These are phyloP conservation scores for Psilocybe cubensis DNA, from an alignment of 768 basidiomycete genomes.

Conservation along the genomic window DNA sequence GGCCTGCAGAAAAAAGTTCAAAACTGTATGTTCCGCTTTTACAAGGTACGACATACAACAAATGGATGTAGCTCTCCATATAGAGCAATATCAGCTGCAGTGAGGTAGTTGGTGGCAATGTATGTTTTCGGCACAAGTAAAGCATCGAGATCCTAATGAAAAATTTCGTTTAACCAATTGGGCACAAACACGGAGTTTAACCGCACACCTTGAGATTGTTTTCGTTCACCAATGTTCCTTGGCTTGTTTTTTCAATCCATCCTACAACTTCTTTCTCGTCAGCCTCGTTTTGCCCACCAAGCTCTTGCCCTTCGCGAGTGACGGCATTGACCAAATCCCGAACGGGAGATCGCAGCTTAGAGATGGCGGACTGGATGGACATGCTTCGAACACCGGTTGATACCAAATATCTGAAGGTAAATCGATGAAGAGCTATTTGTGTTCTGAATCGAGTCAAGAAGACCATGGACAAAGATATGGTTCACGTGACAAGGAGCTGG, in stretches of 20 bases:
- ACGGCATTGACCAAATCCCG: slow-evolving; percentile 60
- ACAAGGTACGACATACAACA: slow-evolving; percentile 57
- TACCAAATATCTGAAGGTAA: slow-evolving; percentile 37
- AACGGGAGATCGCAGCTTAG: slow-evolving; percentile 48
- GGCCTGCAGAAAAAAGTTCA: slow-evolving; percentile 46
- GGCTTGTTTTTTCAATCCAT: slow-evolving; percentile 72
- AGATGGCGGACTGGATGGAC: slow-evolving; percentile 55
- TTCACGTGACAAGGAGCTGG: slow-evolving; percentile 23
- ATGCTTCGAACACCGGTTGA: slow-evolving; percentile 38
- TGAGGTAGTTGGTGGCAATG: slow-evolving; percentile 81
- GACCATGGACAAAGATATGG: slow-evolving; percentile 16
- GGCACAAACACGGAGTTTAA: neutral
- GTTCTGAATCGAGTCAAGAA: slow-evolving; percentile 34
- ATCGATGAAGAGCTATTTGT: slow-evolving; percentile 38
- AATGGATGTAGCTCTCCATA: slow-evolving; percentile 88
- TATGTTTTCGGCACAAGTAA: slow-evolving; percentile 81
- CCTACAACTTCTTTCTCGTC: slow-evolving; percentile 65
- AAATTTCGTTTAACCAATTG: neutral
- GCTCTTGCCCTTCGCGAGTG: slow-evolving; percentile 45
- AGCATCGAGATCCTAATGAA: slow-evolving; percentile 67
- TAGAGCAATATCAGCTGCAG: slow-evolving; percentile 88
- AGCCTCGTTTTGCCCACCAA: slow-evolving; percentile 57
- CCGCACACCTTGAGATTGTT: slow-evolving; percentile 53
- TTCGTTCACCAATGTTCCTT: slow-evolving; percentile 49
- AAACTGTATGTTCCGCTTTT: neutral